phyloP scores from a whole-genome alignment of 2,329 filamentous ascomycete species.

The Orbilia quercus region DNA sequence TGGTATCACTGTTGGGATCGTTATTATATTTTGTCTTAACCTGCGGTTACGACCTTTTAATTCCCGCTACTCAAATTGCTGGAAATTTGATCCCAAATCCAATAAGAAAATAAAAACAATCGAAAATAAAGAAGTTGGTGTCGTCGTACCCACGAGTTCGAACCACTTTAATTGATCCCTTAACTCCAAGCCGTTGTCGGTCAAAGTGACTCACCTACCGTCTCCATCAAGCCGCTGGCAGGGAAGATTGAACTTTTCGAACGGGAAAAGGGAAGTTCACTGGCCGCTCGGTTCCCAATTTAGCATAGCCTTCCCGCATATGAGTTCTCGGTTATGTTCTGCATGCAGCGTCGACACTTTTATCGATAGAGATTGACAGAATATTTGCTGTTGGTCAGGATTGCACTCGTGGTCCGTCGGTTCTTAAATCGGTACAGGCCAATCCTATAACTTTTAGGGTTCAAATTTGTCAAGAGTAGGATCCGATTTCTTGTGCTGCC shows the following conservation, averaged over 20 bases:
- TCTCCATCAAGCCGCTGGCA: constrained; percentile 31
- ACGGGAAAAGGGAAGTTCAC: constrained; percentile 27
- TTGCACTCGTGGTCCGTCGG: constrained; percentile 39
- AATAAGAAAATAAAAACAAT: too few relatives aligned
- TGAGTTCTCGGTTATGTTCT: constrained; percentile 55
- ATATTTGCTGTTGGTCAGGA: constrained; percentile 35
- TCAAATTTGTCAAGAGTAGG: constrained; percentile 38
- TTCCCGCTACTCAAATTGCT: too few relatives aligned
- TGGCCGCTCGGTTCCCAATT: constrained; percentile 52
- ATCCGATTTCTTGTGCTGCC: constrained; percentile 26
- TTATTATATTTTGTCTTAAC: background rate
- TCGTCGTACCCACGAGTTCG: too few relatives aligned
- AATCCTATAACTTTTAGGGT: constrained; percentile 27
- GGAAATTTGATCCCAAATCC: too few relatives aligned
- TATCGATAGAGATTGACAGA: constrained; percentile 46
- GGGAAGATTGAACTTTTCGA: constrained; percentile 22
- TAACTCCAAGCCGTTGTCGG: background rate
- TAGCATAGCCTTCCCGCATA: constrained; percentile 56
- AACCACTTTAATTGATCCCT: constrained; percentile 7
- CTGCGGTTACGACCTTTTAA: background rate
- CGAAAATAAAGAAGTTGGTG: too few relatives aligned
- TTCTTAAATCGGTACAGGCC: constrained; percentile 6
- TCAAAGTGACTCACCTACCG: constrained; percentile 41
- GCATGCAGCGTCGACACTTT: constrained; percentile 55
- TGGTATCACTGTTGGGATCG: background rate